Conservation (phyloP, 768 basidiomycete species). For the Pluteus cervinus region DNA sequence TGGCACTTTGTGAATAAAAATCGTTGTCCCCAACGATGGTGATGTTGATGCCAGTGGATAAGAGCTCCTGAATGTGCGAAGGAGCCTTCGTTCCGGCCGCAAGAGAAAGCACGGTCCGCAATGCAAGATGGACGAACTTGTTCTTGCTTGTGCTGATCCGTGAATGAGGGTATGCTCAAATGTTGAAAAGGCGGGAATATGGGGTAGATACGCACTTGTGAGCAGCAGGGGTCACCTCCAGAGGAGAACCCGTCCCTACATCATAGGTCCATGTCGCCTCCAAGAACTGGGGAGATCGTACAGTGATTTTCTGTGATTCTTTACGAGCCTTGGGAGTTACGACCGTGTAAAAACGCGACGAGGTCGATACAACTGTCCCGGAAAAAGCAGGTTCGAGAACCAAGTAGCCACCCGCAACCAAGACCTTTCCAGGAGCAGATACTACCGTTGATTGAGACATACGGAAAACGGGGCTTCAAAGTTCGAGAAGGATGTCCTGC, state of each 20-base stretch:
- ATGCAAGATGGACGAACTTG: constrained; percentile 87
- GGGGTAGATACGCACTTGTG: too few species aligned
- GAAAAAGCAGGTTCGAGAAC: constrained; percentile 85
- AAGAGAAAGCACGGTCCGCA: constrained; percentile 72
- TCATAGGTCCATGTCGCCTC: constrained; percentile 72
- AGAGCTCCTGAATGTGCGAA: constrained; percentile 29
- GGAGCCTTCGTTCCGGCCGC: constrained; percentile 53
- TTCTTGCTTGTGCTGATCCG: constrained; percentile 52
- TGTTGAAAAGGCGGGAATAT: too few species aligned
- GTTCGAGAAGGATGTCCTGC: too few species aligned
- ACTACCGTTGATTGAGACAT: constrained; percentile 61
- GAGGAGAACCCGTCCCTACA: too few species aligned
- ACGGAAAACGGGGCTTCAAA: constrained; percentile 8
- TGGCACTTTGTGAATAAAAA: constrained; percentile 91
- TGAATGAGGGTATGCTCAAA: constrained; percentile 6
- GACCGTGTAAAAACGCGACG: constrained; percentile 89
- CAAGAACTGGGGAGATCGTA: constrained; percentile 90
- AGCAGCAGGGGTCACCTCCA: too few species aligned
- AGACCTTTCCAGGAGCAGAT: constrained; percentile 92
- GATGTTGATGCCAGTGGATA: constrained; percentile 62
- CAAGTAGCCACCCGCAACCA: constrained; percentile 94
- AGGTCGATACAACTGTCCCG: constrained; percentile 87
- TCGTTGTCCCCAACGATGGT: constrained; percentile 92
- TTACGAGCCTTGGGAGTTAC: constrained; percentile 34
- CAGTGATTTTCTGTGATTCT: constrained; percentile 45